Percentiles rank a stretch among this genome's conserved stretches.
phyloP scores from a whole-genome alignment of 2,329 filamentous ascomycete species.

The Graphilbum sp. region DNA sequence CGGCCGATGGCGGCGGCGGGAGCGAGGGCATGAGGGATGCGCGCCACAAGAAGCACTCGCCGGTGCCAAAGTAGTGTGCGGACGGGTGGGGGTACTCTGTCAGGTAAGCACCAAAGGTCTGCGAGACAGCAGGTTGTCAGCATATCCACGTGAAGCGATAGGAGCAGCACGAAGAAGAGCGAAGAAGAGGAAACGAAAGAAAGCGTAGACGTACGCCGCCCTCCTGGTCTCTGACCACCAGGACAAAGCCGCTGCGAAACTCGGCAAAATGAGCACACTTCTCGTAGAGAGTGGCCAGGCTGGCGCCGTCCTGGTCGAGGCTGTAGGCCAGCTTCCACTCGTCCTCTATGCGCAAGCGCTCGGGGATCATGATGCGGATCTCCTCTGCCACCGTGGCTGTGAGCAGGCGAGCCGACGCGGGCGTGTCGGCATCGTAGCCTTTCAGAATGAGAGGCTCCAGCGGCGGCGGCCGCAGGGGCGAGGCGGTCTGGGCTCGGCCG shows the following conservation, averaged over 20 bases:
- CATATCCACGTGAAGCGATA: too few species aligned
- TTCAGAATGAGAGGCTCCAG: conserved; percentile 62
- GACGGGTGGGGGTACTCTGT: conserved; percentile 72
- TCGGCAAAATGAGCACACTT: conserved; percentile 52
- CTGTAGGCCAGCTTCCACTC: conserved; percentile 80
- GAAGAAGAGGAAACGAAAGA: conserved; percentile 11
- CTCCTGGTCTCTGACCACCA: conserved; percentile 66
- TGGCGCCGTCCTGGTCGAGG: conserved; percentile 81
- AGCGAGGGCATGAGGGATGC: conserved; percentile 50
- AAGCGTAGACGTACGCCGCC: conserved; percentile 41
- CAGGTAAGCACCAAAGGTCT: conserved; percentile 86
- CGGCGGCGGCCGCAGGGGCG: conserved; percentile 75
- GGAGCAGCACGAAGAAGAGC: not conserved
- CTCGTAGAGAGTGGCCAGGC: conserved; percentile 71
- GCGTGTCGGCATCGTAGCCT: conserved; percentile 45
- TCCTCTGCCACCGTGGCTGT: conserved; percentile 69
- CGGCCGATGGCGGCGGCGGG: conserved; percentile 50
- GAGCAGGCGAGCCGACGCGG: conserved; percentile 47
- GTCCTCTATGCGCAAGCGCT: conserved; percentile 73
- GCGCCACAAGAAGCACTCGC: conserved; percentile 89
- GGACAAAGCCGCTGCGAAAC: conserved; percentile 69
- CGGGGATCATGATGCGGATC: conserved; percentile 75
- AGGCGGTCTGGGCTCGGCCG: conserved; percentile 39
- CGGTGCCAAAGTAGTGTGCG: conserved; percentile 82
- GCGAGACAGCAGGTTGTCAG: conserved; percentile 1